Conservation (phyloP, 2,329 filamentous ascomycete species). For the Ophiostoma sp. region DNA sequence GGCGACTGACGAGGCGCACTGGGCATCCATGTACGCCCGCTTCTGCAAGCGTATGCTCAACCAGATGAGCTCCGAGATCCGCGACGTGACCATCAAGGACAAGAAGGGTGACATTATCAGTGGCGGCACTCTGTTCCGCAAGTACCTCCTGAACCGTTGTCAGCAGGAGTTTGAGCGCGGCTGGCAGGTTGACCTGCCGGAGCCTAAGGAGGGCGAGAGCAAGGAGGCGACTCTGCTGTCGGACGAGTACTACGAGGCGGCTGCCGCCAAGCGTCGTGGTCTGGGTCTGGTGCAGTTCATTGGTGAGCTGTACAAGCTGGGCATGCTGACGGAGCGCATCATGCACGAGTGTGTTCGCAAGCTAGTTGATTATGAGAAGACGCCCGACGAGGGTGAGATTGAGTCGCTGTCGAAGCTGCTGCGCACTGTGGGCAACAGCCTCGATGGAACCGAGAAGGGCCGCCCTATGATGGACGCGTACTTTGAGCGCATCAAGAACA, state of each 20-base stretch:
- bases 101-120: conserved; percentile 82
- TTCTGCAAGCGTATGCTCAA: conserved; percentile 98
- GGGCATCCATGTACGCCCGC: conserved; percentile 97
- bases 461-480: conserved; percentile 85
- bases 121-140: conserved; percentile 91
- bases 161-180: conserved; percentile 98
- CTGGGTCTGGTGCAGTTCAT: conserved; percentile 99
- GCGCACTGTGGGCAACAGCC: conserved; percentile 81
- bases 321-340: conserved; percentile 97
- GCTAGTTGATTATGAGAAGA: conserved; percentile 87
- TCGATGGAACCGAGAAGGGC: conserved; percentile 79
- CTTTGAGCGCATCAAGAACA: conserved; percentile 79
- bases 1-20: conserved; percentile 95
- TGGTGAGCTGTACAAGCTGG: conserved; percentile 96
- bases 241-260: conserved; percentile 92
- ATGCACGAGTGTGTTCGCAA: conserved; percentile 99
- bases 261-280: conserved; percentile 91
- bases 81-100: conserved; percentile 90
- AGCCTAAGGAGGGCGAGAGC: conserved; percentile 69
- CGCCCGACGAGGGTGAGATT: conserved; percentile 91
- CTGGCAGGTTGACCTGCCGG: conserved; percentile 84
- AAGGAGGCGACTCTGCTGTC: conserved; percentile 79
- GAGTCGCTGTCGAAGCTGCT: conserved; percentile 93
- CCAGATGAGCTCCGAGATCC: conserved; percentile 89
- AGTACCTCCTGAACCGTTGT: conserved; percentile 96